These are phyloP conservation scores for Trypanosomatidae sp. DNA, from an alignment of 208 protist species.

Conservation along the genomic window DNA sequence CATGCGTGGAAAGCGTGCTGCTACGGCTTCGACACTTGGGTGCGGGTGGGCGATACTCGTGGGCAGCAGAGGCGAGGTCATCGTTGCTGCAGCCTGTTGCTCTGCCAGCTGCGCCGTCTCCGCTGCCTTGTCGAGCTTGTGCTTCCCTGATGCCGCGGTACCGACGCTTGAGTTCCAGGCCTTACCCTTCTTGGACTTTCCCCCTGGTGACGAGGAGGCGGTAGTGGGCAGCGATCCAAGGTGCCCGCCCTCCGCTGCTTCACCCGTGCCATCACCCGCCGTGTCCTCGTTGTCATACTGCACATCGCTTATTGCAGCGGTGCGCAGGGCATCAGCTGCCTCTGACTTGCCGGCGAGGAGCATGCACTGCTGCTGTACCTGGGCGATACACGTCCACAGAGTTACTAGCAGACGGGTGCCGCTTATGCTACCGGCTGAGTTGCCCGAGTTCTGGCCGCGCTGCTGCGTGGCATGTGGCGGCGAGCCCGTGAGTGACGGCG, in stretches of 20 bases:
- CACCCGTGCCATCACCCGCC: background rate
- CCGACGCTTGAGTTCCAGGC: background rate
- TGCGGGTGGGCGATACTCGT: conserved; percentile 14
- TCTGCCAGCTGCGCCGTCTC: background rate
- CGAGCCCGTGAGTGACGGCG: background rate
- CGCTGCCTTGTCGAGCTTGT: conserved; percentile 6
- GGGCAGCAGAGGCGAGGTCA: background rate
- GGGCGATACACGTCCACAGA: conserved; percentile 17
- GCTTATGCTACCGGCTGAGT: background rate
- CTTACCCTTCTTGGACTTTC: conserved; percentile 7
- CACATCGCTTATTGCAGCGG: conserved; percentile 16
- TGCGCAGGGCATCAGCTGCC: conserved; percentile 18
- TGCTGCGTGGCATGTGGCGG: background rate
- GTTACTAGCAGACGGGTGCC: conserved; percentile 22
- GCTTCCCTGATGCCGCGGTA: background rate
- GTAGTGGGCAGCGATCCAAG: background rate
- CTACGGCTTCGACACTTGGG: conserved; percentile 35
- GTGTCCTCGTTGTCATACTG: conserved; percentile 9
- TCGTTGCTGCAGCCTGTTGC: background rate
- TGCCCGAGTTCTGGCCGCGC: background rate
- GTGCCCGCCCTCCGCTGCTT: background rate
- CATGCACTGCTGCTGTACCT: conserved; percentile 27
- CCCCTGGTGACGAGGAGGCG: background rate
- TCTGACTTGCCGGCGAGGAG: conserved; percentile 19
- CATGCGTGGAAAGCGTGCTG: conserved; percentile 27